phyloP scores from a whole-genome alignment of 345 rosid genomes.

The Capsella bursapastoris region DNA sequence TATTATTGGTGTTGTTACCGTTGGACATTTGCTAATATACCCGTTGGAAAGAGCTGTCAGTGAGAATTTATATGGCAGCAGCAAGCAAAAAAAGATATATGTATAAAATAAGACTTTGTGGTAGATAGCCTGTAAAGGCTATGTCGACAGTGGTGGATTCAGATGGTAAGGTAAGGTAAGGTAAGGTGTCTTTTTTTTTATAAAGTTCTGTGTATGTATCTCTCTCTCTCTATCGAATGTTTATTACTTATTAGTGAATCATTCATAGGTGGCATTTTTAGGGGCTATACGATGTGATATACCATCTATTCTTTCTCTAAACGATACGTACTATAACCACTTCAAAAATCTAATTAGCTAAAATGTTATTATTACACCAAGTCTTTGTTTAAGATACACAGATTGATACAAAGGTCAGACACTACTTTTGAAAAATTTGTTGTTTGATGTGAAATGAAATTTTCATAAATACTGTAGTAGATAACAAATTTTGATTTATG shows the following conservation, averaged over 20 bases:
- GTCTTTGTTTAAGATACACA: background rate
- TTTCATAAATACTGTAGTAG: background rate
- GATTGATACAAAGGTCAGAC: background rate
- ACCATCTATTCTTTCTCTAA: background rate
- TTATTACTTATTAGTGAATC: slow-evolving; percentile 14
- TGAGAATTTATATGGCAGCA: slow-evolving; percentile 17
- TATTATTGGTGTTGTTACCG: slow-evolving; percentile 32
- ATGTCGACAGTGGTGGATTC: slow-evolving; percentile 20
- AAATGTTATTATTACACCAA: slow-evolving; percentile 3
- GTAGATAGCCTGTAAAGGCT: slow-evolving; percentile 37
- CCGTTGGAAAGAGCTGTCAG: slow-evolving; percentile 46
- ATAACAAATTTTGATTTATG: background rate
- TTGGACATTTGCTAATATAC: slow-evolving; percentile 29
- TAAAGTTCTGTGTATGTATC: too few species aligned
- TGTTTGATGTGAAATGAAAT: background rate
- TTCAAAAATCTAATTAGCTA: background rate
- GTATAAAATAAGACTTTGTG: slow-evolving; percentile 7
- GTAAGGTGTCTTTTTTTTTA: slow-evolving; percentile 29
- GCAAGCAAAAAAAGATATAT: background rate
- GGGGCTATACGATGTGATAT: slow-evolving; percentile 14
- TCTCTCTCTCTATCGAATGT: background rate
- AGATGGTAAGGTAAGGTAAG: background rate
- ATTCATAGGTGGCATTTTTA: slow-evolving; percentile 33
- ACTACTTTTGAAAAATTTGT: background rate
- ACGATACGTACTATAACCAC: background rate